Evolutionary conservation across 352 stramenopile genomes (phyloP).

Genomic region (Phytophthora capsici): DNA sequence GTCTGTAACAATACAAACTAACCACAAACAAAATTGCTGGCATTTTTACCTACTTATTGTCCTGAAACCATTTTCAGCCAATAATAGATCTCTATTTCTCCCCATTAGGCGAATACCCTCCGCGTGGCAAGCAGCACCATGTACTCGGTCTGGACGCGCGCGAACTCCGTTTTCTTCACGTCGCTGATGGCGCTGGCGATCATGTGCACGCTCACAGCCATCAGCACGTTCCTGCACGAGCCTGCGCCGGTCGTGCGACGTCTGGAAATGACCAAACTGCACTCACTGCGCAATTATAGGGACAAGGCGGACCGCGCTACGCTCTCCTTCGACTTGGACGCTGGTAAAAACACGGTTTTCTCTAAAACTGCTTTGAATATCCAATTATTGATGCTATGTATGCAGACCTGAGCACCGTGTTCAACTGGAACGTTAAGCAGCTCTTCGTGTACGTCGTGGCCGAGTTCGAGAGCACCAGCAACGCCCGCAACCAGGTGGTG

Average conservation of each 20-base stretch:
- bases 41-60: too few relatives aligned
- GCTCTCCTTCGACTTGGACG: conserved; percentile 84
- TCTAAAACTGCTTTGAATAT: too few relatives aligned
- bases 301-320: conserved; percentile 83
- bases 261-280: conserved; percentile 70
- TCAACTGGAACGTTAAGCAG: conserved; percentile 93
- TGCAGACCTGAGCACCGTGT: conserved; percentile 82
- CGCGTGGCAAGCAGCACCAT: conserved; percentile 44
- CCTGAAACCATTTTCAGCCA: conserved; percentile 12
- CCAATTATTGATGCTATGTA: too few relatives aligned
- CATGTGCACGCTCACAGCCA: conserved; percentile 76
- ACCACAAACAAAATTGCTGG: neutral
- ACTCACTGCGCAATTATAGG: conserved; percentile 86
- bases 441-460: conserved; percentile 90
- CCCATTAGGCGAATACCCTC: conserved; percentile 19
- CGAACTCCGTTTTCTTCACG: conserved; percentile 85
- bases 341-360: conserved; percentile 53
- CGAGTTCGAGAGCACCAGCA: conserved; percentile 76
- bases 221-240: conserved; percentile 78
- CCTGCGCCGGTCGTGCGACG: conserved; percentile 57
- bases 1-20: conserved; percentile 29
- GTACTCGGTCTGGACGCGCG: conserved; percentile 89
- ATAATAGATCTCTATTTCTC: neutral
- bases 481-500: conserved; percentile 81
- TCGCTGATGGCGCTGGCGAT: conserved; percentile 77